Percentiles rank a stretch among this genome's conserved stretches.
Evolutionary conservation across 495 filamentous ascomycete genomes (phyloP).

Genomic region (Pseudevernia furfuracea): DNA sequence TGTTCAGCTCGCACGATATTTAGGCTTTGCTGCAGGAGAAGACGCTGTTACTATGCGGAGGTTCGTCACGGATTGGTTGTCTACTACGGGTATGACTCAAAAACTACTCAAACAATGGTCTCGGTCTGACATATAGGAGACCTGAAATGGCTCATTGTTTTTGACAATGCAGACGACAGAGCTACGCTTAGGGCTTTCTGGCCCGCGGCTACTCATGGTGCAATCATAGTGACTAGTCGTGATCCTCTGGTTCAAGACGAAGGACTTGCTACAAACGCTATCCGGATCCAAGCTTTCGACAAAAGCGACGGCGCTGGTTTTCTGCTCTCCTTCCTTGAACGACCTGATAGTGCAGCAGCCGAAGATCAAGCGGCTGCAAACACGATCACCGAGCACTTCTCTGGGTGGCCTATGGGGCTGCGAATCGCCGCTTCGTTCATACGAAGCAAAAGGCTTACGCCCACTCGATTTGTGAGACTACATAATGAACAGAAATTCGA

Average conservation of each 20-base stretch:
- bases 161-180: conserved; percentile 11
- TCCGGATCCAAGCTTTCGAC: conserved; percentile 2
- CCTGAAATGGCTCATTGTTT: conserved; percentile 9
- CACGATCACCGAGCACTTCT: background rate
- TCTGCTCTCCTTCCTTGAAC: conserved; percentile 7
- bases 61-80: background rate
- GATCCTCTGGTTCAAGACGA: background rate
- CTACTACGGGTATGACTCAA: background rate
- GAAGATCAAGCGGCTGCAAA: background rate
- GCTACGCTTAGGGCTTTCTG: background rate
- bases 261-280: background rate
- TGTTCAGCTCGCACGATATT: background rate
- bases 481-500: background rate
- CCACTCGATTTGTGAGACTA: conserved; percentile 3
- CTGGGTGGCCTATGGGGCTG: conserved; percentile 4
- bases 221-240: conserved; percentile 9
- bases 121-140: background rate
- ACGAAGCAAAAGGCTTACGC: conserved; percentile 1
- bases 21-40: conserved; percentile 2
- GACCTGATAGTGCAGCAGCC: conserved; percentile 2
- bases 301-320: conserved; percentile 2
- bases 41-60: background rate
- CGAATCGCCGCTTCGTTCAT: background rate
- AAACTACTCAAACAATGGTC: background rate
- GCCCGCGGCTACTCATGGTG: conserved; percentile 10